Base-by-base conservation (phyloP, 495 filamentous ascomycete species). In the Aspergillus haitiensis region DNA sequence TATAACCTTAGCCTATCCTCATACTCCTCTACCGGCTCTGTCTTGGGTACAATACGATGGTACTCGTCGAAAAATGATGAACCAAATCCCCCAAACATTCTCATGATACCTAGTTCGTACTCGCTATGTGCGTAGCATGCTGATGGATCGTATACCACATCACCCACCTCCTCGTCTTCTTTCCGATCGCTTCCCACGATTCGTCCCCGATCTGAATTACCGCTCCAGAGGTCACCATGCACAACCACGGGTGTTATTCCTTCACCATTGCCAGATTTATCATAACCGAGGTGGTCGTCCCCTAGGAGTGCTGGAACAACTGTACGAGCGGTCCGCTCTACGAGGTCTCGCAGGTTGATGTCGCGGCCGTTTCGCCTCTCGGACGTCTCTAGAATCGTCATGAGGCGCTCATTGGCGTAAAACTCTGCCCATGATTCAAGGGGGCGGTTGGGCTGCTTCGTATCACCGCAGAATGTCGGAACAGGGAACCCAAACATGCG, bases 51-150 rank as follows among this genome's bases (percentile, higher is more conserved):
- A 37, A 91, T 54, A 21, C 76, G 64, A 74, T 91, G 84, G 72
- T 97, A 97, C 73, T 91, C 87, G 18, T 79, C 81, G 73, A 88
- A 86, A 63, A 95, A 96, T 6, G 62, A 67, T 0, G 71, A 67
- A 16, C 86, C 86, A 78, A 95, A 97, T 5, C 93, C 93, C 0
- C 93, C 93, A 82, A 97, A 97, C 90, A 98, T 93, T 58, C 81
- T 81, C 93, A 96, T 97, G 52, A 97, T 96, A 1, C 93, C 93
- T 50, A 93, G 69, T 69, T 97, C 93, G 75, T 86, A 97, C 78
- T 97, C 93, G 13, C 78, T 86, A 70, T 96, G 91, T n/a, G 85
- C 90, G 73, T 93, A 96, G 55, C 85, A 86, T 40, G 84, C 79
- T 13, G 85, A 85, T 18, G 92, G 86, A 73, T 97, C 93, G 75